A percentile compares a stretch with the other conserved stretches of the same genome.
Evolutionary conservation across 2,329 filamentous ascomycete genomes (phyloP).

Genomic region (Xylaria sp.): DNA sequence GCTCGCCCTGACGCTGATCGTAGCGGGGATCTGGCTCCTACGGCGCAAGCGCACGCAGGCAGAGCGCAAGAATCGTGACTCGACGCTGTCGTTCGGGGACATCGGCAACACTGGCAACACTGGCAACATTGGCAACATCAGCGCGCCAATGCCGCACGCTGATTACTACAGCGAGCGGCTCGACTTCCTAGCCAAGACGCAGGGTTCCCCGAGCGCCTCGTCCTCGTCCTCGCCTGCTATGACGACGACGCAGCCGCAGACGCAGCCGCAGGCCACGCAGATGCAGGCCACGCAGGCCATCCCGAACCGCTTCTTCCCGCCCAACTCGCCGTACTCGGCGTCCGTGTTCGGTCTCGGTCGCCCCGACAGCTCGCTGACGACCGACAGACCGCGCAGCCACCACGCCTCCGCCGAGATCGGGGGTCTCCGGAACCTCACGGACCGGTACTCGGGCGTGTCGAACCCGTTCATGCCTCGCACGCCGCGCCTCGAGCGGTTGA

Average conservation of each 20-base stretch:
- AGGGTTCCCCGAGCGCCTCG: neutral
- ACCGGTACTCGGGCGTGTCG: slow-evolving; percentile 24
- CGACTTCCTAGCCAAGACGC: slow-evolving; percentile 46
- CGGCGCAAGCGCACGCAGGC: slow-evolving; percentile 36
- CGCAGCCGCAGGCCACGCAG: slow-evolving; percentile 23
- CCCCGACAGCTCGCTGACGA: slow-evolving; percentile 32
- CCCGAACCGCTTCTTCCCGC: slow-evolving; percentile 35
- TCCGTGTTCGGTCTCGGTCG: slow-evolving; percentile 35
- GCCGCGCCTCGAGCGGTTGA: slow-evolving; percentile 25
- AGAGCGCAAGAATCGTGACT: slow-evolving; percentile 26
- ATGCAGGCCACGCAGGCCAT: slow-evolving; percentile 6
- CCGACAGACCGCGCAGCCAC: slow-evolving; percentile 40
- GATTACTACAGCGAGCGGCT: slow-evolving; percentile 42
- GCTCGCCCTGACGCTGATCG: slow-evolving; percentile 35
- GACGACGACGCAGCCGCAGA: slow-evolving; percentile 1
- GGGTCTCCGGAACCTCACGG: slow-evolving; percentile 44
- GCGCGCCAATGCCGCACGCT: slow-evolving; percentile 44
- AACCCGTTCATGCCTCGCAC: slow-evolving; percentile 12
- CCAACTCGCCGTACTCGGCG: slow-evolving; percentile 41
- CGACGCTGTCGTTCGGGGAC: slow-evolving; percentile 43
- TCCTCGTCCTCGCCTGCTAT: too few species aligned
- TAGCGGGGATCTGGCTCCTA: slow-evolving; percentile 32
- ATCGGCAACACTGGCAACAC: slow-evolving; percentile 47
- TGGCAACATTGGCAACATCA: slow-evolving; percentile 47
- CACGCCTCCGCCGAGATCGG: slow-evolving; percentile 46